Evolutionary conservation across 2,329 filamentous ascomycete species (phyloP), one percentile per base, ranked within the genome.

Genomic region (Fonsecaea pedrosoi): DNA sequence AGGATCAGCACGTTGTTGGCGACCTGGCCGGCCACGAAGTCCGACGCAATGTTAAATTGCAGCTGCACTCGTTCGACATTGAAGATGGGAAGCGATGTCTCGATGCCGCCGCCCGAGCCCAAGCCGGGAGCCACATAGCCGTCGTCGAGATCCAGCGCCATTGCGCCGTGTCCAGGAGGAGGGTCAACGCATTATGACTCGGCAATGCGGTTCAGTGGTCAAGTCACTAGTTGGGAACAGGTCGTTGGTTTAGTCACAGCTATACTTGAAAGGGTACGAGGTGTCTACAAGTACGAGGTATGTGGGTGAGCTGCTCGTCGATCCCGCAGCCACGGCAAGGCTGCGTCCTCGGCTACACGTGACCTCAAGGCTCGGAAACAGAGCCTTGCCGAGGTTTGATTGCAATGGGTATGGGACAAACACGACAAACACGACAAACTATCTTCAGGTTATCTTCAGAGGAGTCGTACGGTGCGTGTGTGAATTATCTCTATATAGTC

Each of bases 1-100:
- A 99, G 84, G 25, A 98, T 89, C 65, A 99, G 86, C 69, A 98
- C 94, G 83, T 99, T 97, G 80, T 99, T 98, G 71, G 94, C 94
- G 64, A 98, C 94, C 79, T 97, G 94, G 48, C 94, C 94, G 18
- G 95, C 94, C 56, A 97, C 95, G 77, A 99, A 98, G 79, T 97
- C 92, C 71, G 94, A 93, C 1, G 94, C 92, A 74, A 98, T 90
- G 67, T 92, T 90, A 84, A 99, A 99, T 78, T 95, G 92, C 70
- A 98, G 88, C 82, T 96, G 90, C 45, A 98, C 95, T 70, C 87
- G 89, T 81, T 97, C 92, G 76, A 98, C 89, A 77, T 95, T 92
- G 83, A 99, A 99, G 80, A 99, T 96, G 73, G 94, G 94, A 66
- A 94, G 83, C 64, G 89, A 79, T 32, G 80, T 84, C 73, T 89